These are phyloP conservation scores for Hyaloperonospora brassicae DNA, from an alignment of 352 stramenopile species.

Conservation along the genomic window DNA sequence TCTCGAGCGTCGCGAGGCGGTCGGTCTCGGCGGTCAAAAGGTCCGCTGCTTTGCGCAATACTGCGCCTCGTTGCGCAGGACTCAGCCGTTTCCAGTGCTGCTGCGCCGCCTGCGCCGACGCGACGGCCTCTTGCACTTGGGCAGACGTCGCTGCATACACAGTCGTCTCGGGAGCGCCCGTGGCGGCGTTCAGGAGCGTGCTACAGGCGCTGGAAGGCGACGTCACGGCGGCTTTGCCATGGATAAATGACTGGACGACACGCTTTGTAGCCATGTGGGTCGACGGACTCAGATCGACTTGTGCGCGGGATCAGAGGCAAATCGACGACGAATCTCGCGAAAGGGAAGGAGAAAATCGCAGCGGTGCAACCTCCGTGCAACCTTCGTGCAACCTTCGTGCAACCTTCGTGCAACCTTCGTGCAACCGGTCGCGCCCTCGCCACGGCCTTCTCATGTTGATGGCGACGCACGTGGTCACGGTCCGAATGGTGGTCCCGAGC, in stretches of 20 bases:
- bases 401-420: no score
- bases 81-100: slow-evolving; percentile 53
- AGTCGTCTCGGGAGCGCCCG: slow-evolving; percentile 38
- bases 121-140: slow-evolving; percentile 51
- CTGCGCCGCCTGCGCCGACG: slow-evolving; percentile 36
- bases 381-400: no score
- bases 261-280: slow-evolving; percentile 4
- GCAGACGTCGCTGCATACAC: slow-evolving; percentile 36
- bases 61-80: slow-evolving; percentile 49
- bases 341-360: no score
- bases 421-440: no score
- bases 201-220: slow-evolving; percentile 17
- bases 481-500: no score
- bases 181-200: slow-evolving; percentile 58
- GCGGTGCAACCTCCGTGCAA: no score
- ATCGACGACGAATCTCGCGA: no score
- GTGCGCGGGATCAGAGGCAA: no score
- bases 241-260: slow-evolving; percentile 61
- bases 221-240: slow-evolving; percentile 47
- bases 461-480: no score
- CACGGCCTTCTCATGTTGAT: no score
- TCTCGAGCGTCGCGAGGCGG: slow-evolving; percentile 65
- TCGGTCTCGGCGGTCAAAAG: slow-evolving; percentile 53
- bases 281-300: no score
- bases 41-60: slow-evolving; percentile 55